Percentiles rank a stretch among this genome's conserved stretches.
Evolutionary conservation across 1,284 basidiomycete genomes (phyloP).

Genomic region (Pseudozyma sp.): DNA sequence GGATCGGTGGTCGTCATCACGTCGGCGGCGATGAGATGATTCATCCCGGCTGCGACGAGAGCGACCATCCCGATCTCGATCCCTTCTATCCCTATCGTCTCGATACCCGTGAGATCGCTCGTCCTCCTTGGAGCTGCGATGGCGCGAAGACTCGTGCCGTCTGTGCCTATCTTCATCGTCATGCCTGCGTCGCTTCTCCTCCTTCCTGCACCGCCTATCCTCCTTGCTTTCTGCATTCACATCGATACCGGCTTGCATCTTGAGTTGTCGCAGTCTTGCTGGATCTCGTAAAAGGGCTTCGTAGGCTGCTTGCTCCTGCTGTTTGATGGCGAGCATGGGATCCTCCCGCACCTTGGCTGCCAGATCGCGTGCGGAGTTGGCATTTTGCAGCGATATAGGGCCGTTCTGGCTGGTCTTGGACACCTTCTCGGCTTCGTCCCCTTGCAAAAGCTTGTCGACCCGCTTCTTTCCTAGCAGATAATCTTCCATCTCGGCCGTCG

Average conservation of each 20-base stretch:
- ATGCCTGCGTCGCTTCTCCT: conserved; percentile 72
- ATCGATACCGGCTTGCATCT: conserved; percentile 77
- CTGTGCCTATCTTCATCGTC: conserved; percentile 12
- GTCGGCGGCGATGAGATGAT: conserved; percentile 23
- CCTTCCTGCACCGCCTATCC: conserved; percentile 72
- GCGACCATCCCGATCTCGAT: conserved; percentile 15
- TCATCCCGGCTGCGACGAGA: conserved; percentile 27
- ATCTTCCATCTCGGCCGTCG: conserved; percentile 86
- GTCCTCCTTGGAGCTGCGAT: conserved; percentile 11
- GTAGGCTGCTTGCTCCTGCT: conserved; percentile 93
- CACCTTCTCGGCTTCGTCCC: conserved; percentile 80
- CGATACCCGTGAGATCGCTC: conserved; percentile 52
- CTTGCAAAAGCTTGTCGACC: conserved; percentile 91
- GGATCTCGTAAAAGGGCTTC: conserved; percentile 91
- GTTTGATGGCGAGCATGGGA: conserved; percentile 93
- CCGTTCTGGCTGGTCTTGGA: conserved; percentile 33
- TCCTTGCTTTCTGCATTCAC: conserved; percentile 68
- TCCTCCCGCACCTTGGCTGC: conserved; percentile 95
- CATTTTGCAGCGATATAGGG: conserved; percentile 68
- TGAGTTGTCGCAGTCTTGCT: conserved; percentile 76
- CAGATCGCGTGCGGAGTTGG: conserved; percentile 88
- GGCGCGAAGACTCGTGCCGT: conserved; percentile 5
- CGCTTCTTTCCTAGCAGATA: conserved; percentile 98
- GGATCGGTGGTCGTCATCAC: conserved; percentile 30
- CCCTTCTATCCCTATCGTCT: conserved; percentile 58